Evolutionary conservation across 495 filamentous ascomycete genomes (phyloP), one percentile per base, ranked within the genome.

Genomic region (Lichenothelia convexa): DNA sequence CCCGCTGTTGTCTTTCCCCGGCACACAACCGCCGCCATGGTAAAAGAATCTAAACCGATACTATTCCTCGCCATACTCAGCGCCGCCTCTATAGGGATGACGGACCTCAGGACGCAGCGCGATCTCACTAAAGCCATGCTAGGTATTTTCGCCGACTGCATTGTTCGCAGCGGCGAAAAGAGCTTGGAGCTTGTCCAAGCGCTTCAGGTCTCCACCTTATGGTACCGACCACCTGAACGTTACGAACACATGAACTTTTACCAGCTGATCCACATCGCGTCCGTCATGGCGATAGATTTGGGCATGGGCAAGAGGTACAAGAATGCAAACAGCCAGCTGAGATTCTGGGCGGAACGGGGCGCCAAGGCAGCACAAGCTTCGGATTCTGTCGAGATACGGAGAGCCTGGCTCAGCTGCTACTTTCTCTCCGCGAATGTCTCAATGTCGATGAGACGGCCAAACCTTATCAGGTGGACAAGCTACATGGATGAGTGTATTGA

Each of bases 161-260:
- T 89, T 27, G 68, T 91, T 38, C 57, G 80, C 21, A 69, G 70
- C 21, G 81, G 79, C 9, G 75, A 83, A 36, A 95, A 93, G 58
- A 78, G 69, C 5, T 57, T 95, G 8, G 87, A 95, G 47, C 56
- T 95, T 1, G 70, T 93, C 8, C 86, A 95, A 58, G 71, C 81
- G 1, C 53, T 94, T 8, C 61, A 82, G 22, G 58, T 93, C 16
- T 60, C 63, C 18, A 69, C 70, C 12, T 64, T 78, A 18, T 93
- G 81, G 80, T 93, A 93, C 45, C 75, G 70, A 44, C 79, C 82
- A 13, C 83, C 85, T 1, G 77, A 86, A 36, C 65, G 76, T 37
- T 78, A 74, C 33, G 83, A 92, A 39, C 80, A 93, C 56, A 65
- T 89, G 44, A 91, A 89, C 48, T 93, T 87, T 50, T 91, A 91